phyloP scores from a whole-genome alignment of 1,284 basidiomycete genomes.

The Sphaerobolus stellatus region DNA sequence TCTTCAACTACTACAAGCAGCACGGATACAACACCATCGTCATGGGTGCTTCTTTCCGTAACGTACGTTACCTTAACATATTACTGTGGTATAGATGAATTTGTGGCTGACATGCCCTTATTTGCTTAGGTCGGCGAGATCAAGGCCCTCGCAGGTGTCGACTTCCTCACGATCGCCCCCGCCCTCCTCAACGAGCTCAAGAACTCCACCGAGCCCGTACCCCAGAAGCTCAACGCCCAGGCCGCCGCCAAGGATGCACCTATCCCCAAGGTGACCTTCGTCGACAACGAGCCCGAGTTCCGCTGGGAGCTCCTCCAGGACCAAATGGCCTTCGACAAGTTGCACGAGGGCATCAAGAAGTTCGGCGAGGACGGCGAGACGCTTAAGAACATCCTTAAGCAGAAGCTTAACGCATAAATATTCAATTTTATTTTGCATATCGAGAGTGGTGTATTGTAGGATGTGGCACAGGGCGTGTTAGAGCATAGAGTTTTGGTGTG shows the following conservation, averaged over 20 bases:
- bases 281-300: slow-evolving; percentile 96
- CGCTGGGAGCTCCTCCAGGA: slow-evolving; percentile 90
- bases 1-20: slow-evolving; percentile 99
- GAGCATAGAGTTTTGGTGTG: too few species aligned
- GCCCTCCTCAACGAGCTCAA: slow-evolving; percentile 90
- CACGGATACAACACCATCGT: slow-evolving; percentile 98
- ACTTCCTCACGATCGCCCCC: slow-evolving; percentile 96
- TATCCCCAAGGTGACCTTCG: slow-evolving; percentile 79
- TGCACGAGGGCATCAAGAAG: slow-evolving; percentile 96
- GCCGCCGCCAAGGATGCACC: slow-evolving; percentile 58
- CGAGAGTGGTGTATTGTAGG: too few species aligned
- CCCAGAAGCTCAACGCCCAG: slow-evolving; percentile 79
- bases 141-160: slow-evolving; percentile 91
- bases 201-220: slow-evolving; percentile 74
- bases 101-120: slow-evolving; percentile 25
- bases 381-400: slow-evolving; percentile 79
- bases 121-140: slow-evolving; percentile 80
- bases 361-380: slow-evolving; percentile 95
- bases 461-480: too few species aligned
- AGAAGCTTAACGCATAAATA: slow-evolving; percentile 67
- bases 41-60: slow-evolving; percentile 99
- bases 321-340: slow-evolving; percentile 93
- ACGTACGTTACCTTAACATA: slow-evolving; percentile 50
- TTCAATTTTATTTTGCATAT: too few species aligned
- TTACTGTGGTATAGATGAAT: slow-evolving; percentile 16